phyloP scores from a whole-genome alignment of 768 basidiomycete species.

The Mycena indigotica region DNA sequence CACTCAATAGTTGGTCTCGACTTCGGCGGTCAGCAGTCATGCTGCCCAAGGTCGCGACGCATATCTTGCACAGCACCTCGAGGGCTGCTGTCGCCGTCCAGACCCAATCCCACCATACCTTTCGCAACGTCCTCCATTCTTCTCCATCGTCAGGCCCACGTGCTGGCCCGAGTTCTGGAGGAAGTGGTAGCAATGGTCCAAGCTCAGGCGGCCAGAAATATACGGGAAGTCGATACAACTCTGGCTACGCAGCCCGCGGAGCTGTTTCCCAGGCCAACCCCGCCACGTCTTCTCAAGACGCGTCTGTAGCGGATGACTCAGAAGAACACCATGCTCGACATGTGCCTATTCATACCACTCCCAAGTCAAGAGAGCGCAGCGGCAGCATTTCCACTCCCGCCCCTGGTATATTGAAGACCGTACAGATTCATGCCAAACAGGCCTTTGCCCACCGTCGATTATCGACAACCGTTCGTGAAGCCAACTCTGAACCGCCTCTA shows the following conservation, averaged over 20 bases:
- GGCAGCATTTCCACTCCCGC: conserved; percentile 60
- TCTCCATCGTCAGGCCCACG: conserved; percentile 40
- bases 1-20: not conserved
- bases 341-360: conserved; percentile 29
- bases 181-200: conserved; percentile 53
- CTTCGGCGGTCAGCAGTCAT: conserved; percentile 39
- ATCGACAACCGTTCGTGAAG: not conserved
- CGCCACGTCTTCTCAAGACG: conserved; percentile 57
- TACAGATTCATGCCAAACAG: conserved; percentile 67
- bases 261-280: conserved; percentile 70
- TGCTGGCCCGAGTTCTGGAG: conserved; percentile 52
- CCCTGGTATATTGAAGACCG: conserved; percentile 62
- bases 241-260: conserved; percentile 61
- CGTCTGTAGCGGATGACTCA: conserved; percentile 53
- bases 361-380: conserved; percentile 51
- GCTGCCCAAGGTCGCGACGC: conserved; percentile 84
- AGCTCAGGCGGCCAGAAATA: conserved; percentile 76
- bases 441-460: conserved; percentile 43
- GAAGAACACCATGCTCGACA: conserved; percentile 47
- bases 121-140: conserved; percentile 76
- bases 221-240: conserved; percentile 71
- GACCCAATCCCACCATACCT: conserved; percentile 65
- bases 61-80: conserved; percentile 72
- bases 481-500: not conserved
- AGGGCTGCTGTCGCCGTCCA: conserved; percentile 79